These are phyloP conservation scores for Geoglossum glabrum DNA, from an alignment of 495 filamentous ascomycete species.

Conservation along the genomic window DNA sequence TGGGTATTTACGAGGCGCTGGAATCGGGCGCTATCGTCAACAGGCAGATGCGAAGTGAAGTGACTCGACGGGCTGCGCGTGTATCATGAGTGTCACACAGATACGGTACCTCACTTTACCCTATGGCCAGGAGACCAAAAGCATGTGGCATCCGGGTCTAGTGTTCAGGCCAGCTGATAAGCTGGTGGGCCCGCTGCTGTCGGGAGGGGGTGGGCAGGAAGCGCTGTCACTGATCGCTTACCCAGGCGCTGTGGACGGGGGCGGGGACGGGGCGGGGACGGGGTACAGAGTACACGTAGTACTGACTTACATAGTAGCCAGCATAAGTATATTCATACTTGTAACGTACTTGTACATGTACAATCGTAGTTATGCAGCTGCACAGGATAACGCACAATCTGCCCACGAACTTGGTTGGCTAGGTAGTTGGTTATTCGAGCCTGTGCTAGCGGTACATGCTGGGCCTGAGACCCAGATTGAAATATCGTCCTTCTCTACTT, in stretches of 20 bases:
- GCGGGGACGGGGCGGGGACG: too few relatives aligned
- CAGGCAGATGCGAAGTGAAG: not conserved
- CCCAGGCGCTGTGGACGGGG: too few relatives aligned
- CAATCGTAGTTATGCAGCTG: not conserved
- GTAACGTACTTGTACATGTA: too few relatives aligned
- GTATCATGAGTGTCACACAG: not conserved
- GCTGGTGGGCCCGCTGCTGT: not conserved
- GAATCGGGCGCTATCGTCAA: not conserved
- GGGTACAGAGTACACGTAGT: too few relatives aligned
- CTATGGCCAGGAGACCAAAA: not conserved
- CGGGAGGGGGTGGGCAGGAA: too few relatives aligned
- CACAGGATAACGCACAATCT: not conserved
- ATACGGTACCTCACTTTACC: not conserved
- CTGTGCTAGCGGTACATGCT: slow-evolving; percentile 14
- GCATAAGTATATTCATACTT: too few relatives aligned
- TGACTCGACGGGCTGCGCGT: not conserved
- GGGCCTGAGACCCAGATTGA: slow-evolving; percentile 20
- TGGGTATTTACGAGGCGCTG: not conserved
- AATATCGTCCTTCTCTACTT: slow-evolving; percentile 20
- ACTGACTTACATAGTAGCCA: too few relatives aligned
- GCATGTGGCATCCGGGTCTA: not conserved
- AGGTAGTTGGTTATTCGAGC: not conserved
- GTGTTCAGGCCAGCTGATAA: not conserved
- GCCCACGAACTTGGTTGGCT: not conserved
- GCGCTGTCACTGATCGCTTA: not conserved